phyloP scores from a whole-genome alignment of 352 stramenopile genomes.

The Blastocystis sp. region DNA sequence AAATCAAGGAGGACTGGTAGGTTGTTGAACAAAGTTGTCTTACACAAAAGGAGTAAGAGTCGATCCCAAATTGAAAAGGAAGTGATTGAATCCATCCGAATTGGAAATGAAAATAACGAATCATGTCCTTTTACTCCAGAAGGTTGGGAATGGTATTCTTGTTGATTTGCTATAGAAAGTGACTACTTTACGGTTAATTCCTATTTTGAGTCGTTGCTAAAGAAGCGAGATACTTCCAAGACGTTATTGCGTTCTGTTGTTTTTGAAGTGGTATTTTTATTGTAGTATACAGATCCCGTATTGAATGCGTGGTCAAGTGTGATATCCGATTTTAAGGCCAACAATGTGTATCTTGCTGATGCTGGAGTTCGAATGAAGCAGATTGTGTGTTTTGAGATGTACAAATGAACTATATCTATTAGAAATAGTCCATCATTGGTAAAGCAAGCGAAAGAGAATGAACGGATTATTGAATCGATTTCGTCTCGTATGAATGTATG shows the following conservation, averaged over 20 bases:
- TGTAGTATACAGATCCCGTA: conserved; percentile 47
- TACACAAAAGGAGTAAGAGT: conserved; percentile 1
- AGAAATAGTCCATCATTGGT: not conserved
- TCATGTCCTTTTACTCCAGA: not conserved
- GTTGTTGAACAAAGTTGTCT: not conserved
- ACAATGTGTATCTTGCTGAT: conserved; percentile 52
- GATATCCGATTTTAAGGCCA: not conserved
- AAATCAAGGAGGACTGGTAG: conserved; percentile 33
- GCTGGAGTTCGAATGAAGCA: conserved; percentile 43
- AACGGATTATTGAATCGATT: not conserved
- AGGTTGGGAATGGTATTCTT: not conserved
- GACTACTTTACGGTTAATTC: conserved; percentile 19
- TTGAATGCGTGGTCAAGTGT: not conserved
- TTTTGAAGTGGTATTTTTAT: not conserved
- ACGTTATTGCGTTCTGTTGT: conserved; percentile 3
- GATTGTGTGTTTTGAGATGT: conserved; percentile 35
- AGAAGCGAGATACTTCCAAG: conserved; percentile 5
- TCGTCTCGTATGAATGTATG: not conserved
- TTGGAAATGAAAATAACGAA: not conserved
- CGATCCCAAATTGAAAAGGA: not conserved
- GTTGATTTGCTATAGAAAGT: not conserved
- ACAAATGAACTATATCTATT: not conserved
- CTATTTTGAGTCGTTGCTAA: not conserved
- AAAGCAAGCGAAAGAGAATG: conserved; percentile 35
- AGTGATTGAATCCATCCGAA: not conserved